A percentile compares a stretch with the other conserved stretches of the same genome.
Evolutionary conservation across 1,284 basidiomycete species (phyloP).

Genomic region (Leccinum insolens): DNA sequence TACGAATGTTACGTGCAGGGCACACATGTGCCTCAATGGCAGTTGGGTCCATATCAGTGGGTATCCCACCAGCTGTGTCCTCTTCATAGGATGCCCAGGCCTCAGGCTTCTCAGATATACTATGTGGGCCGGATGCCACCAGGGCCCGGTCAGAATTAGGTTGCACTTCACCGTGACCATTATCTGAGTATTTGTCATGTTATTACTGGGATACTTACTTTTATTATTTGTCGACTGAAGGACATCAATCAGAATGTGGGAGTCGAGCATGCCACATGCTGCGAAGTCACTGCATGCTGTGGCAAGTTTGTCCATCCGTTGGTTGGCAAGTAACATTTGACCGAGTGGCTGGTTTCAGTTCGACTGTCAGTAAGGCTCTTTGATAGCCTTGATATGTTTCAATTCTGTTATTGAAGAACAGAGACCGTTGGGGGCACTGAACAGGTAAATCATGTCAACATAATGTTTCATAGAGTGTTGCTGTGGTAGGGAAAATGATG

Average conservation of each 20-base stretch:
- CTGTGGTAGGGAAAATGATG: not conserved
- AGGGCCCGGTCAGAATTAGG: too few species aligned
- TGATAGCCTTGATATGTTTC: not conserved
- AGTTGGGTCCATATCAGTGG: too few species aligned
- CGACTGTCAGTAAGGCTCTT: not conserved
- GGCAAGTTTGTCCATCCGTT: not conserved
- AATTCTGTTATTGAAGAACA: not conserved
- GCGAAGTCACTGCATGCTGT: not conserved
- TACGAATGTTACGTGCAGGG: not conserved
- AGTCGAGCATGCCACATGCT: not conserved
- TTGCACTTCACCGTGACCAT: too few species aligned
- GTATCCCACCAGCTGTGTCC: too few species aligned
- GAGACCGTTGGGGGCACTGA: not conserved
- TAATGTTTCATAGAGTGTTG: conserved; percentile 6
- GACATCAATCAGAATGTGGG: not conserved
- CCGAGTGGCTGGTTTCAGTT: not conserved
- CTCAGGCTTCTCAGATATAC: too few species aligned
- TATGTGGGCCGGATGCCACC: too few species aligned
- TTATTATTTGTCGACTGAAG: not conserved
- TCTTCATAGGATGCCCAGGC: too few species aligned
- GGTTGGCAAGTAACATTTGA: not conserved
- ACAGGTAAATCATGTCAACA: not conserved
- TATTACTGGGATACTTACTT: too few species aligned
- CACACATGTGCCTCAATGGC: not conserved
- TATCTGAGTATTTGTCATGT: too few species aligned